A percentile compares a stretch with the other conserved stretches of the same genome.
Evolutionary conservation across 768 basidiomycete species (phyloP).

Genomic region (Cystofilobasidium bisporidii): DNA sequence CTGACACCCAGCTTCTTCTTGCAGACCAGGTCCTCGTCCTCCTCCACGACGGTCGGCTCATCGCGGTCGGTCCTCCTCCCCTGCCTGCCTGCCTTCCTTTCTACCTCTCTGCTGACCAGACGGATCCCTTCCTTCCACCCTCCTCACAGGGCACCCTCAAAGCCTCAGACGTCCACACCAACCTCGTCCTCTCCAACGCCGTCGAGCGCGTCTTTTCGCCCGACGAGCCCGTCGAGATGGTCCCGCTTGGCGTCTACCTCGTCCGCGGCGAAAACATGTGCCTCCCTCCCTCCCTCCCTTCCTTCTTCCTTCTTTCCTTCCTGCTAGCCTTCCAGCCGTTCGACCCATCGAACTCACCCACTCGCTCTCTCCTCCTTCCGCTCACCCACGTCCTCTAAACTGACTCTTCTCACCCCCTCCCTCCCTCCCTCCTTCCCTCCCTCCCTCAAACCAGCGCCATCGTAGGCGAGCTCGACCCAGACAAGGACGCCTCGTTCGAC

Average conservation of each 20-base stretch:
- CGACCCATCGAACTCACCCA: too few species aligned
- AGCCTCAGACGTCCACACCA: constrained; percentile 90
- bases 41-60: constrained; percentile 89
- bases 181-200: constrained; percentile 86
- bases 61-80: constrained; percentile 56
- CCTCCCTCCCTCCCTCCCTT: constrained; percentile 39
- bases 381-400: neutral
- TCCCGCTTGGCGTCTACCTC: constrained; percentile 86
- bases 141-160: constrained; percentile 66
- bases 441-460: constrained; percentile 37
- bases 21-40: constrained; percentile 82
- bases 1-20: neutral
- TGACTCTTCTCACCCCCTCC: neutral
- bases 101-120: neutral
- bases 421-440: neutral
- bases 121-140: neutral
- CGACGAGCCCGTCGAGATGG: constrained; percentile 89
- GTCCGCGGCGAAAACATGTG: constrained; percentile 98
- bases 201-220: constrained; percentile 85
- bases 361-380: too few species aligned
- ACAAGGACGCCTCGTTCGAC: constrained; percentile 76
- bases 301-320: neutral
- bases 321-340: neutral
- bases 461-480: constrained; percentile 46
- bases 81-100: neutral